These are phyloP conservation scores for Basidiobolus meristosporus DNA, from an alignment of 371 early-diverging fungal genomes.

Conservation along the genomic window DNA sequence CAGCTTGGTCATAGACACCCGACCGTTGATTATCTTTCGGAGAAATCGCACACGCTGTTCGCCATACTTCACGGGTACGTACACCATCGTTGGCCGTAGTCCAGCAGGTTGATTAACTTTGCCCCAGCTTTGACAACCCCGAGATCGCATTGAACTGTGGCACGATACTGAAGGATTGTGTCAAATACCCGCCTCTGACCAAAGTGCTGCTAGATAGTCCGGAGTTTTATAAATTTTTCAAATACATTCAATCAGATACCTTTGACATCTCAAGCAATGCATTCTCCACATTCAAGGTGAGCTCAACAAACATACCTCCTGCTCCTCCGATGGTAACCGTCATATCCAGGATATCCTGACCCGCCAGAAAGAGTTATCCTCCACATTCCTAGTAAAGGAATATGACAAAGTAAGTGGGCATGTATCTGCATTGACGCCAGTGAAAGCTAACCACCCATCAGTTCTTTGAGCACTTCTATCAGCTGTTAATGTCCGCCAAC, in stretches of 20 bases:
- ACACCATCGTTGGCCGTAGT: too few relatives aligned
- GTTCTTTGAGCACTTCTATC: conserved; percentile 1
- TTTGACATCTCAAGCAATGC: conserved; percentile 1
- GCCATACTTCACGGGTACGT: too few relatives aligned
- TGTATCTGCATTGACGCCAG: too few relatives aligned
- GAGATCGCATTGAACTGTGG: neutral
- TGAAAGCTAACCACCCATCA: neutral
- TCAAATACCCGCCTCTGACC: neutral
- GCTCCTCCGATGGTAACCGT: neutral
- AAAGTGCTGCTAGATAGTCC: neutral
- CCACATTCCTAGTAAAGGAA: neutral
- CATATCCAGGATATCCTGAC: conserved; percentile 1
- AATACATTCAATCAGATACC: conserved; percentile 1
- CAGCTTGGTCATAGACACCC: too few relatives aligned
- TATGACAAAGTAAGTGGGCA: neutral
- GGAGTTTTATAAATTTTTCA: conserved; percentile 1
- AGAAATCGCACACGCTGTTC: too few relatives aligned
- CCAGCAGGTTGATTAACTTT: neutral
- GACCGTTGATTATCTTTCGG: too few relatives aligned
- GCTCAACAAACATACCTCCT: too few relatives aligned
- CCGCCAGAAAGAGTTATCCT: neutral
- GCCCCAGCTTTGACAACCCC: conserved; percentile 1
- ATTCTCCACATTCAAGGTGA: conserved; percentile 1
- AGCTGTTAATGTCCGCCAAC: neutral
- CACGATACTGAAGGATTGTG: neutral